Base-by-base conservation (phyloP, 306 rosid species). In the Betula pendula region DNA sequence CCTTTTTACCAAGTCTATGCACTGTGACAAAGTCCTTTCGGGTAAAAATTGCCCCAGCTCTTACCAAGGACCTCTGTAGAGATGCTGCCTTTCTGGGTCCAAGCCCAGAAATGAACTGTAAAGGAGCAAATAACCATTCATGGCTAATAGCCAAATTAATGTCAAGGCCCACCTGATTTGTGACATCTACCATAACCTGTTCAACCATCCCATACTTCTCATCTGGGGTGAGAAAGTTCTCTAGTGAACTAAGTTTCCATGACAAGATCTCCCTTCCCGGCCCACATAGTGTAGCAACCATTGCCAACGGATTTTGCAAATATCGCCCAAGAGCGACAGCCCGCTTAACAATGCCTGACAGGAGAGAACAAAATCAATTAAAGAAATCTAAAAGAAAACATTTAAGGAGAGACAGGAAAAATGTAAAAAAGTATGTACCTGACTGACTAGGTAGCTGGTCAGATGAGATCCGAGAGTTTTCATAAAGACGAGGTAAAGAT, bases 21-120 rank as follows among this genome's bases (percentile, higher is more conserved):
- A 82, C 85, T 2, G 93, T 88, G 78, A 91, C 69, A 67, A 95
- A 88, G 85, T 96, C 99, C 84, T 96, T 96, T 40, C 99, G 90
- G 19, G 97, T 89, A 74, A 85, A 92, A 81, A 92, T 92, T 77
- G 97, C 88, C 60, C 98, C 97, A 72, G 94, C 88, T 85, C 96
- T 89, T 60, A 96, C 97, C 83, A 96, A 77, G 22, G 97, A 92
- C 80, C 97, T 84, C 80, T 96, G 97, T 75, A 96, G 82, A 75
- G 91, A 96, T 72, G 98, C 96, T 51, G 99, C 97, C 81, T 96
- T 96, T 81, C 99, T 91, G 10, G 98, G 99, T 79, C 99, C 99
- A 82, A 96, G 96, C 77, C 99, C 99, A 80, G 98, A 92, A 83
- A 91, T 84, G 82, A 92, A 92, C 72, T 96, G 98, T 77, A 96